phyloP scores from a whole-genome alignment of 768 basidiomycete genomes.

The Tremella yokohamensis region DNA sequence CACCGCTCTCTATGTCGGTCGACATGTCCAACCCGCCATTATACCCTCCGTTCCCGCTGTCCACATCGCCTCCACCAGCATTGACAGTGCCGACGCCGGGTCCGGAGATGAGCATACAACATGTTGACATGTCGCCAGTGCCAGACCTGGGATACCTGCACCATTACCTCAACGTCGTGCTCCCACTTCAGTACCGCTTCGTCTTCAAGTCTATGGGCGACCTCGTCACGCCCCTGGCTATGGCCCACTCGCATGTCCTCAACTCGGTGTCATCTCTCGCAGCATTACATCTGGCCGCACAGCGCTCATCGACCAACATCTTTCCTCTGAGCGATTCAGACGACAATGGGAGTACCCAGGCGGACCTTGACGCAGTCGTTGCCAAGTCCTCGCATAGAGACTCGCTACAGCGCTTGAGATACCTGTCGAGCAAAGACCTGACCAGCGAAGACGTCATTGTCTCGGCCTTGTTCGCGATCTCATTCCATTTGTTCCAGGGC shows the following conservation, averaged over 20 bases:
- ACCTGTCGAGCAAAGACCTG: conserved; percentile 10
- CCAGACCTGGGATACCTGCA: conserved; percentile 20
- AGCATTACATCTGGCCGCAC: conserved; percentile 22
- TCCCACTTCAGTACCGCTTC: conserved; percentile 22
- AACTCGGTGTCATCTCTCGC: conserved; percentile 15
- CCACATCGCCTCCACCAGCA: neutral
- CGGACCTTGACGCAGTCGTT: conserved; percentile 15
- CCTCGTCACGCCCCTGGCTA: conserved; percentile 19
- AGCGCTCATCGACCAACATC: conserved; percentile 10
- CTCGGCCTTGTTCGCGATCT: conserved; percentile 16
- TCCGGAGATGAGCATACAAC: conserved; percentile 3
- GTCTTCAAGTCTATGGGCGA: conserved; percentile 11
- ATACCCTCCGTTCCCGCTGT: neutral
- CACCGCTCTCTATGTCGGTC: neutral
- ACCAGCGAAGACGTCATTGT: conserved; percentile 19
- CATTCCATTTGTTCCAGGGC: conserved; percentile 21
- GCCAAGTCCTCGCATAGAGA: conserved; percentile 17
- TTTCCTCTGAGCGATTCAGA: neutral
- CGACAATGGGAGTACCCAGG: neutral
- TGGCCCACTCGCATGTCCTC: conserved; percentile 14
- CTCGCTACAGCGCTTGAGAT: conserved; percentile 15
- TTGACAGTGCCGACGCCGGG: neutral
- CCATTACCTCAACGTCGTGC: conserved; percentile 24
- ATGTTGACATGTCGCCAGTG: neutral
- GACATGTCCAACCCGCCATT: conserved; percentile 1